A percentile compares a stretch with the other conserved stretches of the same genome.
Evolutionary conservation across 1,284 basidiomycete genomes (phyloP).

Genomic region (Microstroma glucosiphilum): DNA sequence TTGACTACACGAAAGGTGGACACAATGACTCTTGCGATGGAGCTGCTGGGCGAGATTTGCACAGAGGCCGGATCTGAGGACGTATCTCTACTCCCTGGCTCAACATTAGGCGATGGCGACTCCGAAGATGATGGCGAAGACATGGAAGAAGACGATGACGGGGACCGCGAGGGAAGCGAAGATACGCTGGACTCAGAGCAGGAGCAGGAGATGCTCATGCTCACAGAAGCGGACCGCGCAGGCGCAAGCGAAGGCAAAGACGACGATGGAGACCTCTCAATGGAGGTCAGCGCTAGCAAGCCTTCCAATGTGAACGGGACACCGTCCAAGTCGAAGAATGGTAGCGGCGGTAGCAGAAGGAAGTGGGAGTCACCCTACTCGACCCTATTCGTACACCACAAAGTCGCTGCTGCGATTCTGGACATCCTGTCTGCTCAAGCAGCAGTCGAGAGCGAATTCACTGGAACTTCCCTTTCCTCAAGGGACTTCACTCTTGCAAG

Average conservation of each 20-base stretch:
- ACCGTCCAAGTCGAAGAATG: too few relatives aligned
- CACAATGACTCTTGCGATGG: background rate
- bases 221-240: background rate
- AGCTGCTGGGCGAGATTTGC: constrained; percentile 6
- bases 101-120: background rate
- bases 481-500: background rate
- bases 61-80: constrained; percentile 3
- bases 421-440: too few relatives aligned
- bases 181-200: constrained; percentile 2
- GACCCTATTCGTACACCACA: too few relatives aligned
- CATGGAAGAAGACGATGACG: constrained; percentile 1
- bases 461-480: too few relatives aligned
- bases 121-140: background rate
- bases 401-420: too few relatives aligned
- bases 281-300: background rate
- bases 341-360: too few relatives aligned
- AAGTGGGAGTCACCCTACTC: too few relatives aligned
- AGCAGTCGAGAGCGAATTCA: too few relatives aligned
- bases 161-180: background rate
- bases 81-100: background rate
- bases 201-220: constrained; percentile 7
- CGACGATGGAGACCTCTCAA: constrained; percentile 6
- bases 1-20: background rate
- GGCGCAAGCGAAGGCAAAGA: background rate
- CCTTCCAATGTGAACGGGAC: too few relatives aligned